Evolutionary conservation across 2,329 filamentous ascomycete genomes (phyloP).

Genomic region (Neofusicoccum parvum): DNA sequence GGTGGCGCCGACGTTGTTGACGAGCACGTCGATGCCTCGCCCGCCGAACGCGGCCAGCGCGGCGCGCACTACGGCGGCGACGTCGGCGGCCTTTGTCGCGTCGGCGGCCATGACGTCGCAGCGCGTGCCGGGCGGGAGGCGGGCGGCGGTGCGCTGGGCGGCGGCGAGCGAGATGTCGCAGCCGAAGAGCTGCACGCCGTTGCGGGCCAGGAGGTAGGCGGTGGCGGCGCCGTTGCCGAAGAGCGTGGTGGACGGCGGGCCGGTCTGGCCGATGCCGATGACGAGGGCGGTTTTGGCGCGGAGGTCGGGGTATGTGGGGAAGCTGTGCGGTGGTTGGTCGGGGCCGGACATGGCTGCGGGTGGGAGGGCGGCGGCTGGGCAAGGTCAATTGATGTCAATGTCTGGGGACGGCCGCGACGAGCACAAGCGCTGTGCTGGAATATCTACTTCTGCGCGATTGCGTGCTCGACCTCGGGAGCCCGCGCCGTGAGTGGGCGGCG

Average conservation of each 20-base stretch:
- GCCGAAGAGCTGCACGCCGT: constrained; percentile 19
- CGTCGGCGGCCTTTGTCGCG: too few species aligned
- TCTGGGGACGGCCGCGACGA: neutral
- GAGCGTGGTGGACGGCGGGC: neutral
- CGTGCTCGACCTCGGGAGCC: neutral
- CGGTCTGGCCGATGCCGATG: constrained; percentile 20
- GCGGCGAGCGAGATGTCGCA: constrained; percentile 16
- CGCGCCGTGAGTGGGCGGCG: neutral
- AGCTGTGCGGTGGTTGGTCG: neutral
- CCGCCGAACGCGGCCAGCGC: constrained; percentile 27
- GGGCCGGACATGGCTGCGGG: neutral
- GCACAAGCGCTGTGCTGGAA: neutral
- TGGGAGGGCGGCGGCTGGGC: neutral
- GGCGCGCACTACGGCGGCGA: too few species aligned
- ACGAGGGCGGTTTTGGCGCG: constrained; percentile 8
- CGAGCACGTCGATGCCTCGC: neutral
- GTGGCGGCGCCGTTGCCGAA: constrained; percentile 22
- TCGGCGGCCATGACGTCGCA: constrained; percentile 11
- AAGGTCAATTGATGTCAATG: neutral
- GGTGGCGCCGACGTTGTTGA: constrained; percentile 17
- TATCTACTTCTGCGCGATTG: neutral
- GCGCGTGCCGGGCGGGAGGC: constrained; percentile 23
- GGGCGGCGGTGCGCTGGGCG: constrained; percentile 4
- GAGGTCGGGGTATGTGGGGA: constrained; percentile 24
- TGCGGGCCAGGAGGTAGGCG: constrained; percentile 10